Conservation (phyloP, 2,329 filamentous ascomycete genomes). For the Cladosporium velox region DNA sequence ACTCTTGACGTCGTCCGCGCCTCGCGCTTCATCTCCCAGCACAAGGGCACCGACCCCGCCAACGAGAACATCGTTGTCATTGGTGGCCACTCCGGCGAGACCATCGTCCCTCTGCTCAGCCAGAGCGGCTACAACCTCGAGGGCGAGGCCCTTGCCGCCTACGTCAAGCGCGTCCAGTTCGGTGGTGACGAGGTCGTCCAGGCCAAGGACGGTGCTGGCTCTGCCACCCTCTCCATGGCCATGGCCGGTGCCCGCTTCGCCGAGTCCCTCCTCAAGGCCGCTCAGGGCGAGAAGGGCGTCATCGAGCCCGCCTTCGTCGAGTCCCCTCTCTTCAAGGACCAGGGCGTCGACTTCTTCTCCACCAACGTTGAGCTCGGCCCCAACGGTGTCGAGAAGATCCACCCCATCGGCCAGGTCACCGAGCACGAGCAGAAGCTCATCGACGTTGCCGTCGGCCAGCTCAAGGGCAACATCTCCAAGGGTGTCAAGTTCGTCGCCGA, state of each 20-base stretch:
- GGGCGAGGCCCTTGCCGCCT: slow-evolving; percentile 70
- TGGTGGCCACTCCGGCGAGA: slow-evolving; percentile 95
- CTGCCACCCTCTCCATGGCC: slow-evolving; percentile 97
- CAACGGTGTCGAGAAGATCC: slow-evolving; percentile 92
- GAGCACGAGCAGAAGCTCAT: slow-evolving; percentile 86
- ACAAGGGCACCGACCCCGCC: slow-evolving; percentile 86
- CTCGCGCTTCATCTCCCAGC: slow-evolving; percentile 93
- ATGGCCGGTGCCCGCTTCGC: slow-evolving; percentile 86
- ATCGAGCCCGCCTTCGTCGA: slow-evolving; percentile 97
- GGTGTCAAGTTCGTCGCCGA: slow-evolving; percentile 68
- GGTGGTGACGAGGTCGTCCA: slow-evolving; percentile 98
- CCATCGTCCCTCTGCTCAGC: slow-evolving; percentile 96
- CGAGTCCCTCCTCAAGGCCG: slow-evolving; percentile 89
- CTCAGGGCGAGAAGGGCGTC: slow-evolving; percentile 91
- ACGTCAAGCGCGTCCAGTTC: slow-evolving; percentile 95
- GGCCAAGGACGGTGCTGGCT: slow-evolving; percentile 97
- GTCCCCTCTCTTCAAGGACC: slow-evolving; percentile 96
- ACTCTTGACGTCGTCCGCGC: slow-evolving; percentile 98
- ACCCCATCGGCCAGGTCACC: slow-evolving; percentile 81
- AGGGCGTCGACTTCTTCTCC: slow-evolving; percentile 96
- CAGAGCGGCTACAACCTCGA: slow-evolving; percentile 88
- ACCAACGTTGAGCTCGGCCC: slow-evolving; percentile 94
- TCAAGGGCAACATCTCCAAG: slow-evolving; percentile 95
- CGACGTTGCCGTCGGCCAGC: slow-evolving; percentile 78
- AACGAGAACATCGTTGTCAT: slow-evolving; percentile 95